Conservation (phyloP, 768 basidiomycete genomes). For the Leccinellum rugosiceps region DNA sequence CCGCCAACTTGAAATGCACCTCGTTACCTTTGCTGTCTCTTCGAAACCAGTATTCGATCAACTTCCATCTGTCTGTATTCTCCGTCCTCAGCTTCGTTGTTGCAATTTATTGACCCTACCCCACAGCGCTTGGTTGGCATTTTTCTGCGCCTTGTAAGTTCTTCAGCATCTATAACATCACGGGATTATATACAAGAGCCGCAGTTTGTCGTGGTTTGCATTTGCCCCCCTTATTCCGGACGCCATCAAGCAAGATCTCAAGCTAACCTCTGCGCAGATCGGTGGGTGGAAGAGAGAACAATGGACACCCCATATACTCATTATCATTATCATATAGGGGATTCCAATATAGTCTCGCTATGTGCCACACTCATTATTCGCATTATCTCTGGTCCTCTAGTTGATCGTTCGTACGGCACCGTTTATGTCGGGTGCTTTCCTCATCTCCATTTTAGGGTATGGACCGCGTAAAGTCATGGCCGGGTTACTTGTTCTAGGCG, state of each 20-base stretch:
- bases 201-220: slow-evolving; percentile 49
- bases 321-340: slow-evolving; percentile 24
- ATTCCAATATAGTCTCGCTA: slow-evolving; percentile 49
- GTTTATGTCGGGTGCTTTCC: neutral
- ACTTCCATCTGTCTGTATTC: slow-evolving; percentile 46
- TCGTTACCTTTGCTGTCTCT: slow-evolving; percentile 52
- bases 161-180: neutral
- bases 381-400: slow-evolving; percentile 46
- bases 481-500: slow-evolving; percentile 47
- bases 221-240: slow-evolving; percentile 60
- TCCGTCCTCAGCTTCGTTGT: neutral
- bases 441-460: slow-evolving; percentile 25
- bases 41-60: slow-evolving; percentile 42
- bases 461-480: slow-evolving; percentile 59
- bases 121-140: slow-evolving; percentile 38
- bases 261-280: slow-evolving; percentile 45
- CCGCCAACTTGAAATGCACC: slow-evolving; percentile 48
- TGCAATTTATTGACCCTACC: neutral
- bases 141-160: slow-evolving; percentile 47
- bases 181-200: neutral
- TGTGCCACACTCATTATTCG: slow-evolving; percentile 49
- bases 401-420: slow-evolving; percentile 33
- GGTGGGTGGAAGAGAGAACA: slow-evolving; percentile 20
- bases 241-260: slow-evolving; percentile 51
- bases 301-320: neutral